Percentiles rank a stretch among this genome's conserved stretches.
These are phyloP conservation scores for Penicillium samsonianum DNA, from an alignment of 495 filamentous ascomycete species.

Conservation along the genomic window DNA sequence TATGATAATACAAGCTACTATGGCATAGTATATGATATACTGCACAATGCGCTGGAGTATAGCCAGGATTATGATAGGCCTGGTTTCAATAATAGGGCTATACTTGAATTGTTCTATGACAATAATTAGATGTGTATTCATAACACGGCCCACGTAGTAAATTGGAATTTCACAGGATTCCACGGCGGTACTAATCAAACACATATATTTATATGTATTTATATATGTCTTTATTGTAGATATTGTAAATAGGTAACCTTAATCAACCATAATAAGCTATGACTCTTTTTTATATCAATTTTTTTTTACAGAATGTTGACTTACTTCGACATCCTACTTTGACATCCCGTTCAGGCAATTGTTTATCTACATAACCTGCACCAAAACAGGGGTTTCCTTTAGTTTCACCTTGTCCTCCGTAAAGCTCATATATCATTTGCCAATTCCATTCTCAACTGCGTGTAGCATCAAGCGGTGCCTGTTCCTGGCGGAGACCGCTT, in stretches of 20 bases:
- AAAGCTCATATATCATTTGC: background rate
- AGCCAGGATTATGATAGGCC: background rate
- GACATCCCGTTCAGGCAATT: background rate
- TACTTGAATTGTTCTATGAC: background rate
- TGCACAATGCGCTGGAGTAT: background rate
- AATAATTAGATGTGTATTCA: background rate
- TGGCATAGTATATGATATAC: background rate
- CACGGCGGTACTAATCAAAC: background rate
- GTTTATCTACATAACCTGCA: background rate
- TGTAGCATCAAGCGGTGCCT: background rate
- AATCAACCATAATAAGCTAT: background rate
- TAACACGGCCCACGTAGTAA: background rate
- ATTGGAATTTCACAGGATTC: background rate
- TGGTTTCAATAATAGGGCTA: background rate
- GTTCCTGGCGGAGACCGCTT: slow-evolving; percentile 5
- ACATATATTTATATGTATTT: too few species aligned
- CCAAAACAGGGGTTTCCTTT: background rate
- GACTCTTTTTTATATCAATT: background rate
- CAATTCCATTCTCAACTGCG: slow-evolving; percentile 1
- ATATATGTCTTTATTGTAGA: too few species aligned
- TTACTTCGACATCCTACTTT: background rate
- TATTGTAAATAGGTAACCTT: background rate
- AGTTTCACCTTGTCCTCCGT: background rate
- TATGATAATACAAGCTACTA: background rate
- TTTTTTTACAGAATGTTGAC: background rate